phyloP scores from a whole-genome alignment of 2,329 filamentous ascomycete species.

The Aspergillus spinulosporus region DNA sequence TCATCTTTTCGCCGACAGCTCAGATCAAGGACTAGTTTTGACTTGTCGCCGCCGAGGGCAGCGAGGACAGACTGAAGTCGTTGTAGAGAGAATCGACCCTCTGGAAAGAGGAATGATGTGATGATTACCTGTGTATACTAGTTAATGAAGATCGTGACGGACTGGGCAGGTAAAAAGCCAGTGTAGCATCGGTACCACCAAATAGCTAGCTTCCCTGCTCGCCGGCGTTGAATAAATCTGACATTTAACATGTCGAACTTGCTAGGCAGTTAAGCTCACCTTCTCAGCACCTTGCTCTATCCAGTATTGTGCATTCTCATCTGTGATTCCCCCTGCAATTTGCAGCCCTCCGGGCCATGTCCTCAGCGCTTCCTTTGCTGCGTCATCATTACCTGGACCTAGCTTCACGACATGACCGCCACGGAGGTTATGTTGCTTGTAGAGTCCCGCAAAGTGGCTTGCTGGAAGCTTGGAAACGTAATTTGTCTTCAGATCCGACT shows the following conservation, averaged over 20 bases:
- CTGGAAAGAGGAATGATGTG: conserved; percentile 90
- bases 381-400: conserved; percentile 79
- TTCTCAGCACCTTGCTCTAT: conserved; percentile 85
- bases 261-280: conserved; percentile 55
- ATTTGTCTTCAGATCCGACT: conserved; percentile 77
- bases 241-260: too few species aligned
- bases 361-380: conserved; percentile 72
- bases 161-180: not conserved
- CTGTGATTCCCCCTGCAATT: conserved; percentile 89
- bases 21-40: conserved; percentile 88
- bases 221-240: too few species aligned
- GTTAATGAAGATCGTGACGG: not conserved
- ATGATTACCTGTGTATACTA: conserved; percentile 77
- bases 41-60: conserved; percentile 70
- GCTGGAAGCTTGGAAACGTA: conserved; percentile 84
- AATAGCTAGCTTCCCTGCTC: too few species aligned
- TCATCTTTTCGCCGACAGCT: conserved; percentile 78
- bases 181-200: too few species aligned
- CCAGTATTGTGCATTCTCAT: conserved; percentile 81
- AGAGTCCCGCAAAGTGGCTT: conserved; percentile 76
- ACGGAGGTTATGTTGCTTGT: conserved; percentile 69
- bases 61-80: conserved; percentile 72
- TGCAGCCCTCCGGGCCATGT: conserved; percentile 82
- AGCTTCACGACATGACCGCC: conserved; percentile 98
- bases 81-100: conserved; percentile 76